Evolutionary conservation across 2,329 filamentous ascomycete genomes (phyloP), one percentile per base, ranked within the genome.

Genomic region (Fusarium anthophilum): DNA sequence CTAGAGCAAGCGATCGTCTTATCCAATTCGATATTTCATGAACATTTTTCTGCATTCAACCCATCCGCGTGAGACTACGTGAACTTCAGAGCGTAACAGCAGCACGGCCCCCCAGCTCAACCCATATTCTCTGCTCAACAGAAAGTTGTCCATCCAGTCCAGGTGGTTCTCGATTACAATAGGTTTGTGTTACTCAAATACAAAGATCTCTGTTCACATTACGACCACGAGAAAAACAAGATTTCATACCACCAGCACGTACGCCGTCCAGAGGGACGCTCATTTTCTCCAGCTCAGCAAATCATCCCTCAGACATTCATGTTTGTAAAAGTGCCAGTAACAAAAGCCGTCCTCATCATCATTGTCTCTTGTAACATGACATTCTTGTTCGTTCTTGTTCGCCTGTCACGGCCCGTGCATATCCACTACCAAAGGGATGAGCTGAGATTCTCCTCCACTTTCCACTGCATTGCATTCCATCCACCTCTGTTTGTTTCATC

Each of bases 1-100:
- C 67, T 76, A 77, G 75, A 77, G 73, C 75, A 76, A 75, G 75
- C 75, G 68, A 67, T 73, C 66, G 60, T 75, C 59, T 75, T 69
- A 73, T 66, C 54, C 53, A 66, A 75, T 68, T 62, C 55, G 64
- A 66, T 55, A 67, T 73, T 70, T 66, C 61, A 63, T 64, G 24
- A 65, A 63, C 35, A 22, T 47, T 37, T 47, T 24, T 32, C 38
- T 56, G 28, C 32, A 48, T 61, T 60, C 28, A 35, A 61, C 38
- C 22, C 38, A 48, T 54, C 24, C n/a, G 28, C n/a, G 20, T 30
- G 53, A 43, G 63, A 47, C 50, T 50, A 41, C 18, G 26, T 55
- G 18, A 18, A 58, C 39, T 63, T 32, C 11, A 43, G 32, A 38
- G 20, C n/a, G 38, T 14, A 39, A 38, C 22, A 41, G 28, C 17